These are phyloP conservation scores for Penicillium canescens DNA, from an alignment of 495 filamentous ascomycete genomes.

Conservation along the genomic window DNA sequence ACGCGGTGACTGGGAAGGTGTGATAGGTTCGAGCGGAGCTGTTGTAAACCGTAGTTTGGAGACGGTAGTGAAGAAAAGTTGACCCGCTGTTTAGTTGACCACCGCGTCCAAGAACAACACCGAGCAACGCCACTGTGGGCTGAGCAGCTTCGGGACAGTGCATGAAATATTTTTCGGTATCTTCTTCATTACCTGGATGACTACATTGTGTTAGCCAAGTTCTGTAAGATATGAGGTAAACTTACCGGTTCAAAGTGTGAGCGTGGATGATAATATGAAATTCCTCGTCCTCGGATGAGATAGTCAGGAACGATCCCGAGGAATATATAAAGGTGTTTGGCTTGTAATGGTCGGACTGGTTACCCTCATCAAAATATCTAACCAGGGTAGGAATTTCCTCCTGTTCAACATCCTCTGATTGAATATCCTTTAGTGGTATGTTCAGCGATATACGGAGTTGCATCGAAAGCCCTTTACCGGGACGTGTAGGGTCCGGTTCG, in stretches of 20 bases:
- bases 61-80: slow-evolving; percentile 14
- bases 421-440: slow-evolving; percentile 4
- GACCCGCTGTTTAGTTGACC: slow-evolving; percentile 11
- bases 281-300: neutral
- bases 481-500: slow-evolving; percentile 13
- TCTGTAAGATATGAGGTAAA: neutral
- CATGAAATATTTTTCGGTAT: slow-evolving; percentile 14
- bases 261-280: slow-evolving; percentile 15
- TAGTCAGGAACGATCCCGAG: slow-evolving; percentile 7
- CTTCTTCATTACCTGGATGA: slow-evolving; percentile 13
- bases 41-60: slow-evolving; percentile 17
- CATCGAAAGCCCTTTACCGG: slow-evolving; percentile 12
- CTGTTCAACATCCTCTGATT: slow-evolving; percentile 9
- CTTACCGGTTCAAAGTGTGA: slow-evolving; percentile 7
- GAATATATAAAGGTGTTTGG: slow-evolving; percentile 6
- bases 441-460: slow-evolving; percentile 13
- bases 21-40: slow-evolving; percentile 5
- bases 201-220: slow-evolving; percentile 1
- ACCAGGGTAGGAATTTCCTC: slow-evolving; percentile 7
- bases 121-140: slow-evolving; percentile 9
- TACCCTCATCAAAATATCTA: slow-evolving; percentile 6
- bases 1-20: slow-evolving; percentile 14
- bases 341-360: slow-evolving; percentile 1
- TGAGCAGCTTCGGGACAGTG: slow-evolving; percentile 16
- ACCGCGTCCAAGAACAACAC: slow-evolving; percentile 5